A percentile compares a stretch with the other conserved stretches of the same genome.
These are phyloP conservation scores for Nakazawaea wyomingensis DNA, from an alignment of 805 yeast species.

Conservation along the genomic window DNA sequence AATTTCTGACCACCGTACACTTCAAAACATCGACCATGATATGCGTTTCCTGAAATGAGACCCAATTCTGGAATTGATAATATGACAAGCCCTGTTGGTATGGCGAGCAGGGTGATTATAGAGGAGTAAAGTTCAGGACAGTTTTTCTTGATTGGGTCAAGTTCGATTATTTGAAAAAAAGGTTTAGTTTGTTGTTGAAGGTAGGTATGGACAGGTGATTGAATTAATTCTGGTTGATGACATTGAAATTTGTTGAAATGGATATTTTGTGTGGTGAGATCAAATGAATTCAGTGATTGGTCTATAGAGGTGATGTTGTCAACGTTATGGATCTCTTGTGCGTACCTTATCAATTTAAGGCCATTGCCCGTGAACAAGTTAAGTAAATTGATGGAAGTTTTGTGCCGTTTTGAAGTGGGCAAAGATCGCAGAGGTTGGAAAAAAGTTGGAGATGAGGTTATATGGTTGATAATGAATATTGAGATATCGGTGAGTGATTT, in stretches of 20 bases:
- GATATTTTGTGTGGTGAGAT: constrained; percentile 28
- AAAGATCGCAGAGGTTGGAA: neutral
- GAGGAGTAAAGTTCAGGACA: neutral
- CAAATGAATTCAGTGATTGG: constrained; percentile 76
- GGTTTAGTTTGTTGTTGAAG: neutral
- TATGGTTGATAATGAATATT: neutral
- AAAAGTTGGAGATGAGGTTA: neutral
- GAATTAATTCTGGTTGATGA: constrained; percentile 49
- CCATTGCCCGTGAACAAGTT: constrained; percentile 97
- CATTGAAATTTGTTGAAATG: constrained; percentile 65
- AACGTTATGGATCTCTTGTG: constrained; percentile 80
- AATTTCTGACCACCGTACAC: constrained; percentile 59
- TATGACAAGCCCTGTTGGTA: constrained; percentile 69
- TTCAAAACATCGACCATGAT: constrained; percentile 95
- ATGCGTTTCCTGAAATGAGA: constrained; percentile 91
- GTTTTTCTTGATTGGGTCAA: constrained; percentile 8
- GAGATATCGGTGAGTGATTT: neutral
- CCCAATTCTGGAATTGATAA: constrained; percentile 98
- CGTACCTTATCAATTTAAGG: constrained; percentile 85
- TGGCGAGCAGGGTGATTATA: constrained; percentile 73
- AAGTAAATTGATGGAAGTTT: constrained; percentile 58
- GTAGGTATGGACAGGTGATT: constrained; percentile 89
- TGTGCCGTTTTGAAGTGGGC: neutral
- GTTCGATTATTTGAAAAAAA: constrained; percentile 7
- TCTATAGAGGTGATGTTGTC: constrained; percentile 82